Conservation (phyloP, 768 basidiomycete genomes). For the Podaxis sp. region DNA sequence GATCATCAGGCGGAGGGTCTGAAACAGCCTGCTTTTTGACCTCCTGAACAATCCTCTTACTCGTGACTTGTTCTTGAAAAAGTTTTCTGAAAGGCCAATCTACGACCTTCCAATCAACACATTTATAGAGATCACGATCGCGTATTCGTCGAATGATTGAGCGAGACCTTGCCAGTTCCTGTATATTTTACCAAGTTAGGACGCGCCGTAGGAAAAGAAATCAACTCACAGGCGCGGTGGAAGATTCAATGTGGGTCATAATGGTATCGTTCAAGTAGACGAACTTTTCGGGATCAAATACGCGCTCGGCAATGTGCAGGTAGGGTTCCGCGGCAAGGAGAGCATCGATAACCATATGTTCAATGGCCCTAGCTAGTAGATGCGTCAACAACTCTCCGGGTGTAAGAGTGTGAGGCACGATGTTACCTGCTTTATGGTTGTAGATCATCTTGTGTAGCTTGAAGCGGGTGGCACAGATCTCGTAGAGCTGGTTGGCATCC, state of each 20-base stretch:
- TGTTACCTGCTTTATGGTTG: conserved; percentile 67
- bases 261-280: conserved; percentile 68
- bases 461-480: conserved; percentile 70
- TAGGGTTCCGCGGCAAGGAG: conserved; percentile 62
- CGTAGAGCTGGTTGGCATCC: conserved; percentile 71
- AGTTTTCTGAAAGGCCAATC: conserved; percentile 33
- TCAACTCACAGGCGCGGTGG: conserved; percentile 41
- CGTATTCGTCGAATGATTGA: conserved; percentile 59
- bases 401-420: neutral
- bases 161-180: conserved; percentile 60
- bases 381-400: neutral
- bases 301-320: conserved; percentile 52
- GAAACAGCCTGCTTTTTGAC: conserved; percentile 29
- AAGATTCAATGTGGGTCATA: conserved; percentile 52
- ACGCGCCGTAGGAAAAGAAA: neutral
- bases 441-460: conserved; percentile 83
- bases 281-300: conserved; percentile 56
- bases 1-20: conserved; percentile 15
- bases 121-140: conserved; percentile 61
- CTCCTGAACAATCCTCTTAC: conserved; percentile 34
- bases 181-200: conserved; percentile 3
- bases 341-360: conserved; percentile 82
- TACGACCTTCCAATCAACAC: conserved; percentile 60
- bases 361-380: conserved; percentile 65
- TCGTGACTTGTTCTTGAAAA: conserved; percentile 36